Conservation (phyloP, 192 early-diverging fungal genomes). For the Neocallimastix lanati region DNA sequence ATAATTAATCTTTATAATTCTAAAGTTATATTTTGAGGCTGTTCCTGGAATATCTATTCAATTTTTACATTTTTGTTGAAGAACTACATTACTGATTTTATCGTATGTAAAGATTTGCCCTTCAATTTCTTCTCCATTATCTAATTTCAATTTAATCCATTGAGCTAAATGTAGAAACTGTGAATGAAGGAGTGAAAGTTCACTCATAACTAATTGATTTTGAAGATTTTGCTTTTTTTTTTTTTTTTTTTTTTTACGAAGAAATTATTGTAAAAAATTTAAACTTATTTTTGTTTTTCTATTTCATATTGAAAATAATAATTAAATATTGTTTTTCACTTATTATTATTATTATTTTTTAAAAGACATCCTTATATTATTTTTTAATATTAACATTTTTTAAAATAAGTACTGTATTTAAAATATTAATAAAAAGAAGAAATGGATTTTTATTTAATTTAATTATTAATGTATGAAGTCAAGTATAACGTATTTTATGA, state of each 20-base stretch:
- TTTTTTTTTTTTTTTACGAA: not conserved
- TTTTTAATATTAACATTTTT: too few species aligned
- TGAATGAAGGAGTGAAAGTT: not conserved
- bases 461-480: too few species aligned
- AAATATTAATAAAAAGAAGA: too few species aligned
- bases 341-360: too few species aligned
- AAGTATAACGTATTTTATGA: too few species aligned
- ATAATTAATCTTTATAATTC: not conserved
- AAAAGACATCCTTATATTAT: too few species aligned
- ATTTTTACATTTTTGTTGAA: conserved; percentile 13
- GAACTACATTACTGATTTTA: conserved; percentile 32
- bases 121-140: conserved; percentile 17
- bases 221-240: not conserved
- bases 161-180: not conserved
- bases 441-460: too few species aligned
- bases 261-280: too few species aligned
- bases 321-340: too few species aligned
- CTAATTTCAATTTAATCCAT: not conserved
- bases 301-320: too few species aligned
- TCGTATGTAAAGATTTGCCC: conserved; percentile 39
- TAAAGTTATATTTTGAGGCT: not conserved
- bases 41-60: not conserved
- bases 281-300: too few species aligned
- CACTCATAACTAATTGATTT: not conserved
- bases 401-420: too few species aligned